Evolutionary conservation across 768 basidiomycete species (phyloP), one percentile per base, ranked within the genome.

Genomic region (Boletellus emodensis): DNA sequence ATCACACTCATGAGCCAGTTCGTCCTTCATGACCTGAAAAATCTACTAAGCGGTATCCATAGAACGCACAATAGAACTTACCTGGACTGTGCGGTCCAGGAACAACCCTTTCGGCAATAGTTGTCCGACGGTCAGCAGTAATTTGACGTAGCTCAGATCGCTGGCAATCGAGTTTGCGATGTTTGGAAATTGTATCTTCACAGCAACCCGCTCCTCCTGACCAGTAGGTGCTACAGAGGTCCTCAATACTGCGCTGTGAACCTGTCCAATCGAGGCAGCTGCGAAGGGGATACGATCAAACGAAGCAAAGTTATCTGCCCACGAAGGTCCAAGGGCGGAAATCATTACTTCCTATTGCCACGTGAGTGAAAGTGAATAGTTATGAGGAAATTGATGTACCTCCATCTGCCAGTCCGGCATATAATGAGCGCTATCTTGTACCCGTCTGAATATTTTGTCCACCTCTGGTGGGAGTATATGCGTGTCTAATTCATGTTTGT

Each of bases 321-420:
- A 97, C 22, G 83, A 74, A 0, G 78, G 63, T 3, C 94, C 94
- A 6, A 96, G 76, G 7, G 92, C 80, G n/a, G 73, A 61, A 1
- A 60, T 64, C 70, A 99, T 77, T 28, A 93, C 93, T 87, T 82
- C 61, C 79, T 82, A 56, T 6, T 36, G 24, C 44, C 24, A 36
- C 4, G 17, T 51, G 36, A 44, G 49, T 40, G 22, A 3, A 34
- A n/a, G 13, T 5, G 28, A 22, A 40, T 6, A 24, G 36, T 35
- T 1, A 52, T 9, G 10, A 40, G 10, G 14, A 36, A 37, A 10
- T 24, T 6, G 4, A 63, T 70, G 17, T 14, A 91, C 94, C 81
- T 94, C 89, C 84, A 97, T 88, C 65, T 99, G 95, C 88, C 89
- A 94, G 58, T 95, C 87, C 0, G 95, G 95, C 95, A 99, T 99